Conservation (phyloP, 108 stramenopile genomes). For the Cyclotella kingstonii region DNA sequence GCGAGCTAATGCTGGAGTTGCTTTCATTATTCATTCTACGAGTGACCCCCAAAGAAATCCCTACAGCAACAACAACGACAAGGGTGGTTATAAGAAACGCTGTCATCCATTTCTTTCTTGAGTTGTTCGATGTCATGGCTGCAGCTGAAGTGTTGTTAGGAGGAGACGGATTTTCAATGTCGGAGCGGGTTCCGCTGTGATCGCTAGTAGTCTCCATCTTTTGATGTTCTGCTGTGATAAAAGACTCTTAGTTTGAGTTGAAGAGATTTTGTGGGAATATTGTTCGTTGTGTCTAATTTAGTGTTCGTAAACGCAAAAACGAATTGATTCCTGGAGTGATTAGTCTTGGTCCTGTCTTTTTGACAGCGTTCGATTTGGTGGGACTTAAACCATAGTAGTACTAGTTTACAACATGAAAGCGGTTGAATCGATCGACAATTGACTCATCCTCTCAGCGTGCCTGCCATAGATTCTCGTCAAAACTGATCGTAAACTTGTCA, state of each 20-base stretch:
- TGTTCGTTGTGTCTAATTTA: too few relatives aligned
- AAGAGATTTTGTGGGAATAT: neutral
- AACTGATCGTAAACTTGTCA: too few relatives aligned
- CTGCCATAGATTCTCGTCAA: too few relatives aligned
- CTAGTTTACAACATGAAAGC: too few relatives aligned
- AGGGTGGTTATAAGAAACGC: conserved; percentile 3
- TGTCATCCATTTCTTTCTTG: conserved; percentile 28
- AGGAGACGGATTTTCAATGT: conserved; percentile 6
- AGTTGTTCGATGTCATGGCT: neutral
- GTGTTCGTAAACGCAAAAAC: too few relatives aligned
- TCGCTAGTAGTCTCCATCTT: neutral
- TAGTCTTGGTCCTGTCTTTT: too few relatives aligned
- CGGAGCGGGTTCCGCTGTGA: neutral
- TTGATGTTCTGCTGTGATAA: neutral
- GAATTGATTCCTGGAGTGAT: too few relatives aligned
- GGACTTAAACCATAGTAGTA: too few relatives aligned
- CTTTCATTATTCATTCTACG: conserved; percentile 2
- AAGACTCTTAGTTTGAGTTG: neutral
- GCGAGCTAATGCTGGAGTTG: neutral
- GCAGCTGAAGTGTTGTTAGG: neutral
- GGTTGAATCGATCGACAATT: too few relatives aligned
- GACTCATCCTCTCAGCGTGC: too few relatives aligned
- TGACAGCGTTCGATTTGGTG: too few relatives aligned
- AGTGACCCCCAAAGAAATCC: conserved; percentile 20
- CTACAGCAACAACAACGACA: conserved; percentile 15